These are phyloP conservation scores for Sugiyamaella pinicola DNA, from an alignment of 1,139 yeast genomes.

Conservation along the genomic window DNA sequence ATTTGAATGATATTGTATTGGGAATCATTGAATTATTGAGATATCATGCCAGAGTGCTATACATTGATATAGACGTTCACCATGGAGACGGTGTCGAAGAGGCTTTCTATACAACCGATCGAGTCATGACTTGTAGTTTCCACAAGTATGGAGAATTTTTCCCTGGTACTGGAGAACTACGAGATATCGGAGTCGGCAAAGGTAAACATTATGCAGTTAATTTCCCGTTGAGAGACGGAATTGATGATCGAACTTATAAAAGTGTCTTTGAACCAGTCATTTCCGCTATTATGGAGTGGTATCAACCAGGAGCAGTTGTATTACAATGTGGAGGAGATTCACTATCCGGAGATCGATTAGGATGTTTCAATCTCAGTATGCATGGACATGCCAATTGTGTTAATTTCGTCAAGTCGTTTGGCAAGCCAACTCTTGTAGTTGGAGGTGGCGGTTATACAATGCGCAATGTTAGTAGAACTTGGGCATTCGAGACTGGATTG, in stretches of 20 bases:
- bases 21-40: slow-evolving; percentile 87
- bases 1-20: slow-evolving; percentile 83
- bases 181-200: slow-evolving; percentile 86
- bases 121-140: slow-evolving; percentile 97
- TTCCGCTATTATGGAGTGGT: slow-evolving; percentile 83
- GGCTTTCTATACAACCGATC: slow-evolving; percentile 92
- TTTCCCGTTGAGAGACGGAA: slow-evolving; percentile 90
- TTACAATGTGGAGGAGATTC: slow-evolving; percentile 89
- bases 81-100: slow-evolving; percentile 99
- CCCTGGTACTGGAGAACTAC: slow-evolving; percentile 93
- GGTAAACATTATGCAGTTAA: slow-evolving; percentile 87
- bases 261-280: slow-evolving; percentile 87
- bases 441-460: slow-evolving; percentile 99
- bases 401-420: slow-evolving; percentile 81
- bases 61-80: slow-evolving; percentile 94
- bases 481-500: slow-evolving; percentile 94
- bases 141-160: slow-evolving; percentile 96
- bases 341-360: slow-evolving; percentile 84
- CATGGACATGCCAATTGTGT: slow-evolving; percentile 96
- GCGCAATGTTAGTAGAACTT: slow-evolving; percentile 93
- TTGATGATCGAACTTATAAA: slow-evolving; percentile 85
- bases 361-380: slow-evolving; percentile 90
- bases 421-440: slow-evolving; percentile 84
- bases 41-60: slow-evolving; percentile 92
- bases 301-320: slow-evolving; percentile 90